phyloP scores from a whole-genome alignment of 306 rosid genomes.

The Comarum palustre region DNA sequence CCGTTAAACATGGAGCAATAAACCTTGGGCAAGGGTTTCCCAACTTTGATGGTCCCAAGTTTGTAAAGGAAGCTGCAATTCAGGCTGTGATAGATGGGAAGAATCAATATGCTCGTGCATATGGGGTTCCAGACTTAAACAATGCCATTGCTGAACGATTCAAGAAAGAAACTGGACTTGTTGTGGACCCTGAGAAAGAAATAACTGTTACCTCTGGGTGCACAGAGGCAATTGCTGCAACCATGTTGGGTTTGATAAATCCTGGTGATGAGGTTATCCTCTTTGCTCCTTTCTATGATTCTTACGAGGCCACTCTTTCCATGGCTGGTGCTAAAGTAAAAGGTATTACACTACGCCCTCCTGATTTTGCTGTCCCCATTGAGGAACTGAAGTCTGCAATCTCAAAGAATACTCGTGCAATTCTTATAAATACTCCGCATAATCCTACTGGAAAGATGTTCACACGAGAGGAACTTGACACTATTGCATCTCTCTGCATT shows the following conservation, averaged over 20 bases:
- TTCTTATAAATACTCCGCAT: constrained; percentile 71
- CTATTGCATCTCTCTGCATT: constrained; percentile 77
- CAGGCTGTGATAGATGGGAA: constrained; percentile 80
- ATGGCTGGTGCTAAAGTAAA: constrained; percentile 89
- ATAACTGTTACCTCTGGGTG: constrained; percentile 81
- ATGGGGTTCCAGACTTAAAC: constrained; percentile 76
- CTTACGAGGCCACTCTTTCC: constrained; percentile 83
- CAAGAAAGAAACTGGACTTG: constrained; percentile 69
- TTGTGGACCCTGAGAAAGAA: constrained; percentile 79
- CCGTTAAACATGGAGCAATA: constrained; percentile 75
- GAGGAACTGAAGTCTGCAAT: constrained; percentile 60
- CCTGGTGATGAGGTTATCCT: constrained; percentile 89
- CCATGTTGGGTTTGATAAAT: constrained; percentile 76
- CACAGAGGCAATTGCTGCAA: constrained; percentile 93
- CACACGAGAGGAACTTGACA: constrained; percentile 59
- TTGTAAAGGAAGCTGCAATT: constrained; percentile 93
- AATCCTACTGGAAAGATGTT: constrained; percentile 93
- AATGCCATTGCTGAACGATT: constrained; percentile 74
- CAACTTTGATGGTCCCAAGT: constrained; percentile 89
- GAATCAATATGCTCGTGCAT: constrained; percentile 85
- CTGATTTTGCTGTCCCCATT: constrained; percentile 66
- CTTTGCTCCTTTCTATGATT: constrained; percentile 86
- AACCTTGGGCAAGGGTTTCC: constrained; percentile 97
- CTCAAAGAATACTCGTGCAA: constrained; percentile 74
- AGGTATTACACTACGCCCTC: constrained; percentile 68